Evolutionary conservation across 2,329 filamentous ascomycete species (phyloP).

Genomic region (Claviceps fusiformis): DNA sequence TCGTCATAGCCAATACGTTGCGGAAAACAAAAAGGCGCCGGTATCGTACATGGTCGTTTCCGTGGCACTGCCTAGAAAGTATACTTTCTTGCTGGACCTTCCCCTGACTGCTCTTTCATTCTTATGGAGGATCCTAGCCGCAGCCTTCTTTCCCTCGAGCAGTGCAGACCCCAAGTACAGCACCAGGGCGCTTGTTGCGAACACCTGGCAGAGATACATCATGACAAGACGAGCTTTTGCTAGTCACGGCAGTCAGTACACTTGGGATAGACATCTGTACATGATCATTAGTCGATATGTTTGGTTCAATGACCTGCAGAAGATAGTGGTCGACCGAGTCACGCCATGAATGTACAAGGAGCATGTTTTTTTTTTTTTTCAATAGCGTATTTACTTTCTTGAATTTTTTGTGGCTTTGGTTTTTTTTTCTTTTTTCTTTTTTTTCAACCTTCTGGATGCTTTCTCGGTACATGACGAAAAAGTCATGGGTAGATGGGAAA

Average conservation of each 20-base stretch:
- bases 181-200: slow-evolving; percentile 21
- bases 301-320: slow-evolving; percentile 22
- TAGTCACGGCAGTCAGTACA: slow-evolving; percentile 25
- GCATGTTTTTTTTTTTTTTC: neutral
- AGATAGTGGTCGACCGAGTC: slow-evolving; percentile 2
- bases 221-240: slow-evolving; percentile 23
- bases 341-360: neutral
- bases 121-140: slow-evolving; percentile 9
- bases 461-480: neutral
- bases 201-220: slow-evolving; percentile 21
- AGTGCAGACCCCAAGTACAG: slow-evolving; percentile 7
- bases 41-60: slow-evolving; percentile 23
- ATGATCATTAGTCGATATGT: slow-evolving; percentile 26
- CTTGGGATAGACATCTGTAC: slow-evolving; percentile 26
- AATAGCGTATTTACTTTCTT: no score
- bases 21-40: slow-evolving; percentile 16
- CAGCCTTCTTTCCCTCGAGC: slow-evolving; percentile 9
- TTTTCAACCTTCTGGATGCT: neutral
- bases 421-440: neutral
- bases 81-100: slow-evolving; percentile 24
- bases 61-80: slow-evolving; percentile 22
- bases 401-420: no score
- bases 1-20: slow-evolving; percentile 14
- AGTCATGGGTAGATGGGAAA: no score
- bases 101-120: slow-evolving; percentile 24